A percentile compares a stretch with the other conserved stretches of the same genome.
These are phyloP conservation scores for Shiraia sp. DNA, from an alignment of 2,329 filamentous ascomycete species.

Conservation along the genomic window DNA sequence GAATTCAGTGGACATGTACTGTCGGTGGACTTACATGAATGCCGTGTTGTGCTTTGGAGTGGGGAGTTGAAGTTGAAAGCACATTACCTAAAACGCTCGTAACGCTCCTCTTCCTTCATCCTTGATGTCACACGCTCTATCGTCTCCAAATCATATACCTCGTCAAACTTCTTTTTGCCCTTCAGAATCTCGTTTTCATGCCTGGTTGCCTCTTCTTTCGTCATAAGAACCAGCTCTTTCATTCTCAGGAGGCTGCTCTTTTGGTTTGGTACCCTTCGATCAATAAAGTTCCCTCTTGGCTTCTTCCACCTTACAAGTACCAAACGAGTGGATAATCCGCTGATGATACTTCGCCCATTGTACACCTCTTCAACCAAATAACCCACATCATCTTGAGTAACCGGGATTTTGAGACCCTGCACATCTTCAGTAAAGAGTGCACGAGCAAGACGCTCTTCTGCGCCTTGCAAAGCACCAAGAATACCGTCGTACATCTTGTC, in stretches of 20 bases:
- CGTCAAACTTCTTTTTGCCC: constrained; percentile 67
- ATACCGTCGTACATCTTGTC: constrained; percentile 94
- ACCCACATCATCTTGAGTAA: constrained; percentile 79
- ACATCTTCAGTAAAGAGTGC: constrained; percentile 57
- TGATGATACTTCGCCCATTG: constrained; percentile 79
- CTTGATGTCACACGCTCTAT: constrained; percentile 69
- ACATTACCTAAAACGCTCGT: constrained; percentile 52
- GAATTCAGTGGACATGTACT: not conserved
- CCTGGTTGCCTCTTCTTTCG: constrained; percentile 79
- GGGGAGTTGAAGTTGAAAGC: not conserved
- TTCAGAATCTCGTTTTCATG: constrained; percentile 81
- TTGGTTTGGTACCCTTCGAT: constrained; percentile 71
- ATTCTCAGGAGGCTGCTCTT: constrained; percentile 72
- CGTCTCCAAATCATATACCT: constrained; percentile 73
- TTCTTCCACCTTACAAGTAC: constrained; percentile 79
- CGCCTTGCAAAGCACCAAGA: constrained; percentile 72
- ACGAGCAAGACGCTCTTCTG: constrained; percentile 75
- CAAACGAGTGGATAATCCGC: constrained; percentile 77
- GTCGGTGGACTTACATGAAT: not conserved
- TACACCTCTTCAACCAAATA: constrained; percentile 92
- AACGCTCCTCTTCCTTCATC: constrained; percentile 67
- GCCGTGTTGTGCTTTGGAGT: not conserved
- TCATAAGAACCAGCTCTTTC: constrained; percentile 83
- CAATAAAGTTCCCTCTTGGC: constrained; percentile 65
- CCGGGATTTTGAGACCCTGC: constrained; percentile 75